These are phyloP conservation scores for Helichrysum umbraculigerum DNA, from an alignment of 129 eudicot species.

Conservation along the genomic window DNA sequence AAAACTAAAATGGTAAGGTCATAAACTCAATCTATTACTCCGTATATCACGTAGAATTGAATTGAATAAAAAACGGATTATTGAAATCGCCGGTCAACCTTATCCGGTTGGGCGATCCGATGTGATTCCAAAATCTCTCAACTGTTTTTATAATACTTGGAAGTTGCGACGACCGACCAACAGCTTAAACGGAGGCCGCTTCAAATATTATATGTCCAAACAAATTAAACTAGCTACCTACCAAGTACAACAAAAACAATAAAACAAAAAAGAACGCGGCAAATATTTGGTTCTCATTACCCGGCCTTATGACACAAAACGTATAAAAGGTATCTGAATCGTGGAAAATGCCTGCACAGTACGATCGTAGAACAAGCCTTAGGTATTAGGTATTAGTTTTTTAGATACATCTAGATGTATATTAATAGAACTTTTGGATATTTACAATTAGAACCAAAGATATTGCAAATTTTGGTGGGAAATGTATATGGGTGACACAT, in stretches of 20 bases:
- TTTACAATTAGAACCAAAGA: too few relatives aligned
- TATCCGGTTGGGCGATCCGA: conserved; percentile 10
- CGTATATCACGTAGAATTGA: too few relatives aligned
- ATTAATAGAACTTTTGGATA: too few relatives aligned
- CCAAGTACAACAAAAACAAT: background rate
- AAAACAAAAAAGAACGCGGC: background rate
- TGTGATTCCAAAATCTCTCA: conserved; percentile 1
- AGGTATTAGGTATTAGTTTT: too few relatives aligned
- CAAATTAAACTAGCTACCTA: too few relatives aligned
- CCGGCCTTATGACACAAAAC: background rate
- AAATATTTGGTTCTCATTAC: background rate
- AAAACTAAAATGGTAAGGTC: too few relatives aligned
- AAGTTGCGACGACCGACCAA: conserved; percentile 23
- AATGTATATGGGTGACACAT: too few relatives aligned
- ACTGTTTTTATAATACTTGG: background rate
- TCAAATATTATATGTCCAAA: background rate
- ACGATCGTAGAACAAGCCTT: too few relatives aligned
- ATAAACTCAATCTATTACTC: too few relatives aligned
- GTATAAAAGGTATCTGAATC: background rate
- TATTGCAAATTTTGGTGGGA: too few relatives aligned
- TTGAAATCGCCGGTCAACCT: conserved; percentile 3
- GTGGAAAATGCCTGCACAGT: background rate
- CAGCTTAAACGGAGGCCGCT: conserved; percentile 2
- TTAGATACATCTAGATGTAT: too few relatives aligned
- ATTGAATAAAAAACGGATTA: background rate